These are phyloP conservation scores for Phaeosphaeria sp. DNA, from an alignment of 2,329 filamentous ascomycete species.

Conservation along the genomic window DNA sequence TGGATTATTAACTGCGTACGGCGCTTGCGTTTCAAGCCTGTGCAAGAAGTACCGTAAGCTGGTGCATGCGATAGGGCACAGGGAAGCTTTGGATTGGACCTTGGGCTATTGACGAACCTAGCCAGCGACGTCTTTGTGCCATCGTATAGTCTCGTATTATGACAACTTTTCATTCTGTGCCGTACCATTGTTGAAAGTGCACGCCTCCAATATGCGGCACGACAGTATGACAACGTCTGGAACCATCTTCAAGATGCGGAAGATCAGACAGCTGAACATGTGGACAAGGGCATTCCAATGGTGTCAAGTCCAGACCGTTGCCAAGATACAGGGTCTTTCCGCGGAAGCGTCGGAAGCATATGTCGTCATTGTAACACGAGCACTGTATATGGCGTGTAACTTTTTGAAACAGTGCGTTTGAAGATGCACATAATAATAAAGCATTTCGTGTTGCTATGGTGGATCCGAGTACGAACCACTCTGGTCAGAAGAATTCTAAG, in stretches of 20 bases:
- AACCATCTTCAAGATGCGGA: background rate
- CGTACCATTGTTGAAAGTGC: background rate
- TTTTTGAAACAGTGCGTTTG: background rate
- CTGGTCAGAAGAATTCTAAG: too few species aligned
- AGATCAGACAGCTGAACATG: background rate
- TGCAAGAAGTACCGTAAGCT: background rate
- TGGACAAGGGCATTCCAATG: background rate
- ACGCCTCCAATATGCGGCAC: background rate
- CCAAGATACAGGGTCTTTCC: slow-evolving; percentile 26
- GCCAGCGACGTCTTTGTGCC: background rate
- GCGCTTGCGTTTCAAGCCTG: background rate
- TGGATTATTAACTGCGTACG: background rate
- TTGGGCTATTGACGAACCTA: background rate
- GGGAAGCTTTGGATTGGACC: background rate
- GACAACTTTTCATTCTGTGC: background rate
- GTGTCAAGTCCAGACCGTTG: slow-evolving; percentile 30
- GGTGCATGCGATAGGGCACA: background rate
- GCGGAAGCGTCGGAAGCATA: slow-evolving; percentile 8
- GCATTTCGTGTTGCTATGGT: background rate
- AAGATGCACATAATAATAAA: background rate
- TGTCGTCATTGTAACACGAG: slow-evolving; percentile 24
- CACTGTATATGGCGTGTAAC: background rate
- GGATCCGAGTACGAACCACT: too few species aligned
- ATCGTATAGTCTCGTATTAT: background rate
- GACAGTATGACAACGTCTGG: background rate